Percentiles rank a stretch among this genome's conserved stretches.
These are phyloP conservation scores for Bruguiera gymnorhiza DNA, from an alignment of 345 rosid species.

Conservation along the genomic window DNA sequence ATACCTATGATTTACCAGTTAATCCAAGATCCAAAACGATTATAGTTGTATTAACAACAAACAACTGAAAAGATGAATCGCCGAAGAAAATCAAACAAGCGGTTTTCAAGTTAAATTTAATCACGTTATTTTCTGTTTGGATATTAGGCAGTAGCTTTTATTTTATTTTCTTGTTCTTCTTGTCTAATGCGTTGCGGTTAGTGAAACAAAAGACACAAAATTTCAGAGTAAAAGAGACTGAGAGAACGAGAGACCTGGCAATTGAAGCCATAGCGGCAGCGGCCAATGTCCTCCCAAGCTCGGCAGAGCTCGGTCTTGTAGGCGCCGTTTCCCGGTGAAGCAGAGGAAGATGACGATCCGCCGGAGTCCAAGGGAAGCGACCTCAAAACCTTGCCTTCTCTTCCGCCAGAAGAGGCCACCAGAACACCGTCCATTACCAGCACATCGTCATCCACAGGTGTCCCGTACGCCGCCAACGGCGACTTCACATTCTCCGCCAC, in stretches of 20 bases:
- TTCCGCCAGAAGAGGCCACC: conserved; percentile 26
- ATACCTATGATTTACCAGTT: no score
- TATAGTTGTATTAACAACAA: no score
- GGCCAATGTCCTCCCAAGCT: conserved; percentile 31
- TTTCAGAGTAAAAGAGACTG: not conserved
- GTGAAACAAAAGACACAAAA: not conserved
- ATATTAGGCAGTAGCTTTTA: no score
- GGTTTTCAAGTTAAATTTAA: no score
- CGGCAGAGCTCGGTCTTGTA: conserved; percentile 28
- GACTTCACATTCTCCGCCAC: conserved; percentile 25
- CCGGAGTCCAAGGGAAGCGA: conserved; percentile 9
- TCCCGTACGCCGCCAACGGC: conserved; percentile 8
- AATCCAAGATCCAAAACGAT: no score
- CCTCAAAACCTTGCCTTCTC: conserved; percentile 15
- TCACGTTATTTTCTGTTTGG: no score
- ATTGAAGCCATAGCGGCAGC: conserved; percentile 36
- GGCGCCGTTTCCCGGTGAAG: conserved; percentile 14
- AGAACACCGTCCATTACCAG: conserved; percentile 66
- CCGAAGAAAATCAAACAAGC: not conserved
- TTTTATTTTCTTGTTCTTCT: not conserved
- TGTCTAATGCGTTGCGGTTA: not conserved
- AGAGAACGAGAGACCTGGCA: conserved; percentile 39
- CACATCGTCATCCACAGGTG: conserved; percentile 39
- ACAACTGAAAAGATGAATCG: no score
- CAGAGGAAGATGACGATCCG: conserved; percentile 19